Base-by-base conservation (phyloP, 495 filamentous ascomycete genomes). In the Podospora fimiseda region DNA sequence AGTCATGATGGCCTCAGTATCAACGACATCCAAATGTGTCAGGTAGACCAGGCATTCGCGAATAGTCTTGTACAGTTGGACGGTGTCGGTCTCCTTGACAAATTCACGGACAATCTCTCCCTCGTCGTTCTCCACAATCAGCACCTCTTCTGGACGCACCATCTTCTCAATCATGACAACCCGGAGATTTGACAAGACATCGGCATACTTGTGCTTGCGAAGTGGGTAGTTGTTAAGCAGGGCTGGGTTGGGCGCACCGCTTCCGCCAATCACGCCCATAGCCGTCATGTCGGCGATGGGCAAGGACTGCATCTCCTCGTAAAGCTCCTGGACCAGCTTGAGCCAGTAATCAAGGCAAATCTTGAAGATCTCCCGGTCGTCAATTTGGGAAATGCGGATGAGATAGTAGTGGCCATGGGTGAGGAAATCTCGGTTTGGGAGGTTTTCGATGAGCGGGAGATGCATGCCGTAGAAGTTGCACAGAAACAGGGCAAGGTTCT, bases 141-240 rank as follows among this genome's bases (percentile, higher is more conserved):
- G 68, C n/a, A 99, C 94, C 73, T 97, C 94, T 71, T 99, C 93
- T 5, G 93, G 93, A 33, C 89, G 78, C 22, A 97, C 93, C 93
- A 99, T 97, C 72, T 96, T 95, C 74, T 99, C 93, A 57, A 99
- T 96, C 93, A 99, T 99, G 39, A 99, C 93, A 38, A 89, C 85
- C 52, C 93, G 85, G 43, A 99, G 77, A 64, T 95, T 96, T 8
- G 91, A 90, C 16, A 99, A 74, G 13, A 99, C 86, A 60, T 95
- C 89, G 55, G 84, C 84, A 66, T 97, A 99, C 69, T 95, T 95
- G 75, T 99, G 92, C 74, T 97, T 97, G 27, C 94, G 83, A 19
- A 99, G 77, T 18, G 94, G 90, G 61, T 91, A 94, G 67, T 87
- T 92, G 56, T 80, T 82, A 45, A 97, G 76, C 9, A 91, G 74